phyloP scores from a whole-genome alignment of 1,284 basidiomycete genomes.

The Xerocomus nothofagi region DNA sequence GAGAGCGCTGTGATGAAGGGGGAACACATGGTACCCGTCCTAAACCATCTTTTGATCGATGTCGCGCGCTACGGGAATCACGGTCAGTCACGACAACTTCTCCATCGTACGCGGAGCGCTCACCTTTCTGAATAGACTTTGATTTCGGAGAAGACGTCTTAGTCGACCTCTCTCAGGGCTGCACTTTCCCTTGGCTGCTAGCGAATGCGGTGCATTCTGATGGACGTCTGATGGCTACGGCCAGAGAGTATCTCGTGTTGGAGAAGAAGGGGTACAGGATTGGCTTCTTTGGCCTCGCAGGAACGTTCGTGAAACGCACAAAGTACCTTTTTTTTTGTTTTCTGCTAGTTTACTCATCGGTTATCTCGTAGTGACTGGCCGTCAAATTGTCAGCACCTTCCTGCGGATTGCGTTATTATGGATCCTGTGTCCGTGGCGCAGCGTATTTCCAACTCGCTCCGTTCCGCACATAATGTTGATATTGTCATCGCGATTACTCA shows the following conservation, averaged over 20 bases:
- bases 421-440: conserved; percentile 14
- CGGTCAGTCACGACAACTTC: neutral
- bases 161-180: conserved; percentile 9
- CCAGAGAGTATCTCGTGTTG: conserved; percentile 8
- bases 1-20: conserved; percentile 23
- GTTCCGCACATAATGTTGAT: conserved; percentile 7
- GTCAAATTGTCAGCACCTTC: conserved; percentile 14
- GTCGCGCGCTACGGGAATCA: conserved; percentile 14
- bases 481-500: conserved; percentile 16
- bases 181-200: conserved; percentile 11
- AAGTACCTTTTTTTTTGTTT: neutral
- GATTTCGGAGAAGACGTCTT: conserved; percentile 6
- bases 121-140: conserved; percentile 4
- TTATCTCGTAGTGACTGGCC: neutral
- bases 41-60: conserved; percentile 17
- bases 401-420: conserved; percentile 8
- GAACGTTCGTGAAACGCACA: conserved; percentile 6
- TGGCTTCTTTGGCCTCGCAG: conserved; percentile 12
- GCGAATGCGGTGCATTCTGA: conserved; percentile 10
- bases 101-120: neutral
- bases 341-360: neutral
- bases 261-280: conserved; percentile 9
- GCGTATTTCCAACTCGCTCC: conserved; percentile 8
- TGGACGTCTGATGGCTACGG: conserved; percentile 4
- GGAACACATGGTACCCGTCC: conserved; percentile 8